Evolutionary conservation across 2,329 filamentous ascomycete genomes (phyloP).

Genomic region (Fusarium nodosum): DNA sequence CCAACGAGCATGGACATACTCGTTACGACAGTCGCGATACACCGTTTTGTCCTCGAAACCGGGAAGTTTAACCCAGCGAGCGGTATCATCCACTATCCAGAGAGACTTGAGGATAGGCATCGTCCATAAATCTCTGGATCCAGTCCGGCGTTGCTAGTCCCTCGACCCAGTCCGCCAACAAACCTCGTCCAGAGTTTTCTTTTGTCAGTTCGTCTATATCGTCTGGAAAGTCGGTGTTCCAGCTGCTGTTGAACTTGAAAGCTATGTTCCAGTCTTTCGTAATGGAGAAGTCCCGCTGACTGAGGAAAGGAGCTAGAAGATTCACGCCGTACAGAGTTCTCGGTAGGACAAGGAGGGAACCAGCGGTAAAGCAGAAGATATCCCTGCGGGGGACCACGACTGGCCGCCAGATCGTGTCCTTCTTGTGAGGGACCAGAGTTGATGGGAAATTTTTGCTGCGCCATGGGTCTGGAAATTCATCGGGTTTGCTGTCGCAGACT

Average conservation of each 20-base stretch:
- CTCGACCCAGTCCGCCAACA: background rate
- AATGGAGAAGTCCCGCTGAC: background rate
- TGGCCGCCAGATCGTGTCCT: background rate
- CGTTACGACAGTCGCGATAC: background rate
- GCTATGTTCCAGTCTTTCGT: background rate
- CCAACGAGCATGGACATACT: background rate
- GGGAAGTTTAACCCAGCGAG: too few relatives aligned
- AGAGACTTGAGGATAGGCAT: too few relatives aligned
- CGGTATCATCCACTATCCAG: background rate
- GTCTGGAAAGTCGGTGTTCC: fast-evolving
- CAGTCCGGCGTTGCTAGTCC: too few relatives aligned
- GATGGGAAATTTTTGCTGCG: background rate
- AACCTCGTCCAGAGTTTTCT: background rate
- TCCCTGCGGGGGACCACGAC: background rate
- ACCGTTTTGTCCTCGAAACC: fast-evolving
- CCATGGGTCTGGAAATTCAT: too few relatives aligned
- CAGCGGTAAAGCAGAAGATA: conserved; percentile 9
- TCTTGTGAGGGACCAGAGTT: background rate
- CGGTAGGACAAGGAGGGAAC: fast-evolving
- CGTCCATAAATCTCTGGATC: too few relatives aligned
- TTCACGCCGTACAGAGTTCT: background rate
- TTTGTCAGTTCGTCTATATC: fast-evolving
- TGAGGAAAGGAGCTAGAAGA: background rate
- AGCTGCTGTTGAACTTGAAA: background rate
- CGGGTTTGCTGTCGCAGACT: too few relatives aligned